Conservation (phyloP, 1,284 basidiomycete genomes). For the Microbotryum scabiosae region DNA sequence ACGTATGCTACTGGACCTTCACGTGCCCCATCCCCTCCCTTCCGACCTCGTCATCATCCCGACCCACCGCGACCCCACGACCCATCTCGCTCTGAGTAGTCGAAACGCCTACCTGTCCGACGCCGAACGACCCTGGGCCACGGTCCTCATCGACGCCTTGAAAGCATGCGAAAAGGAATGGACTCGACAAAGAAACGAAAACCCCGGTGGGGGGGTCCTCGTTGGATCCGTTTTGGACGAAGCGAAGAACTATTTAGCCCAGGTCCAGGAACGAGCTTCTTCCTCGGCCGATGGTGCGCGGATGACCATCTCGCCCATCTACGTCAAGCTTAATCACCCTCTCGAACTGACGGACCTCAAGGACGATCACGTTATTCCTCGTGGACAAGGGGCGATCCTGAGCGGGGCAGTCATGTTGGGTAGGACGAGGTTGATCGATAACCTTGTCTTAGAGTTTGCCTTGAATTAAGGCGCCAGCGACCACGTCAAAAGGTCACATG, state of each 20-base stretch:
- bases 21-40: slow-evolving; percentile 60
- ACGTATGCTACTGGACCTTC: slow-evolving; percentile 72
- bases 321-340: slow-evolving; percentile 80
- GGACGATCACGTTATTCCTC: too few species aligned
- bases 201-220: not conserved
- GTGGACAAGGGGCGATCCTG: slow-evolving; percentile 54
- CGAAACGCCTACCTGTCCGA: slow-evolving; percentile 75
- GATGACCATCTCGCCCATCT: slow-evolving; percentile 63
- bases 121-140: slow-evolving; percentile 59
- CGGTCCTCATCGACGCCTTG: slow-evolving; percentile 64
- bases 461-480: slow-evolving; percentile 7
- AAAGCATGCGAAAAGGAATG: slow-evolving; percentile 16
- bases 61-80: slow-evolving; percentile 52
- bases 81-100: slow-evolving; percentile 74
- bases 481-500: not conserved
- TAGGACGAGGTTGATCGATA: slow-evolving; percentile 85
- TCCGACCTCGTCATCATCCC: slow-evolving; percentile 70
- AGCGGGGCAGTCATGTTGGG: slow-evolving; percentile 86
- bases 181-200: too few species aligned
- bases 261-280: slow-evolving; percentile 33
- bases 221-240: slow-evolving; percentile 10
- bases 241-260: slow-evolving; percentile 26
- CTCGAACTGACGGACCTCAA: slow-evolving; percentile 41
- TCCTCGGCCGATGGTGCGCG: slow-evolving; percentile 40
- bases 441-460: slow-evolving; percentile 57